A percentile compares a stretch with the other conserved stretches of the same genome.
phyloP scores from a whole-genome alignment of 2,329 filamentous ascomycete genomes.

The Aspergillus puulaauensis region DNA sequence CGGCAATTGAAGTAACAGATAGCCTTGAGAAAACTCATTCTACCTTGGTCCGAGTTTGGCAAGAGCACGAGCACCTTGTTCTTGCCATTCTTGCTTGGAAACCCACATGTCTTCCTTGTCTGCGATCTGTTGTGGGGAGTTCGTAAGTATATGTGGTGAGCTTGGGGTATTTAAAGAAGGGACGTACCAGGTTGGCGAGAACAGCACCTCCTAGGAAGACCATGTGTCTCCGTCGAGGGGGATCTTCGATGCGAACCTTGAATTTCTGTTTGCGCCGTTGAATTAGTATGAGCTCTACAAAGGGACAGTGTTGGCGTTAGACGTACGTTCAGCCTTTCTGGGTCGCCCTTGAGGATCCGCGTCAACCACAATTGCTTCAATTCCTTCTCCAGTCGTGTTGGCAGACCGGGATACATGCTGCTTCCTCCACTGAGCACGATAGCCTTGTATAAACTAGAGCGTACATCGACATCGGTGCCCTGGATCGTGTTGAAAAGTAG shows the following conservation, averaged over 20 bases:
- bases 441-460: conserved; percentile 91
- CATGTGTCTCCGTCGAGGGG: conserved; percentile 94
- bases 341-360: conserved; percentile 83
- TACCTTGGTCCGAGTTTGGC: conserved; percentile 92
- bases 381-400: conserved; percentile 94
- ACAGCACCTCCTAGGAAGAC: conserved; percentile 98
- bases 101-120: conserved; percentile 99
- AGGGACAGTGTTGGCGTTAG: background rate
- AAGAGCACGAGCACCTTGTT: conserved; percentile 79
- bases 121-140: conserved; percentile 64
- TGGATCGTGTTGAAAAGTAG: conserved; percentile 99
- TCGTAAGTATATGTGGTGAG: conserved; percentile 7
- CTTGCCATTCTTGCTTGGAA: conserved; percentile 93
- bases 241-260: conserved; percentile 98
- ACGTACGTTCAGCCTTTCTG: conserved; percentile 75
- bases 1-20: background rate
- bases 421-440: conserved; percentile 94
- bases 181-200: conserved; percentile 79
- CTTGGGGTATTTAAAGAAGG: background rate
- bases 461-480: conserved; percentile 89
- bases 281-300: background rate
- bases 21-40: conserved; percentile 20
- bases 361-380: conserved; percentile 98
- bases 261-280: conserved; percentile 69
- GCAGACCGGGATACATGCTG: conserved; percentile 98